Evolutionary conservation across 805 yeast species (phyloP), one percentile per base, ranked within the genome.

Genomic region (Cyberlindnera nakhonratchasimensis): DNA sequence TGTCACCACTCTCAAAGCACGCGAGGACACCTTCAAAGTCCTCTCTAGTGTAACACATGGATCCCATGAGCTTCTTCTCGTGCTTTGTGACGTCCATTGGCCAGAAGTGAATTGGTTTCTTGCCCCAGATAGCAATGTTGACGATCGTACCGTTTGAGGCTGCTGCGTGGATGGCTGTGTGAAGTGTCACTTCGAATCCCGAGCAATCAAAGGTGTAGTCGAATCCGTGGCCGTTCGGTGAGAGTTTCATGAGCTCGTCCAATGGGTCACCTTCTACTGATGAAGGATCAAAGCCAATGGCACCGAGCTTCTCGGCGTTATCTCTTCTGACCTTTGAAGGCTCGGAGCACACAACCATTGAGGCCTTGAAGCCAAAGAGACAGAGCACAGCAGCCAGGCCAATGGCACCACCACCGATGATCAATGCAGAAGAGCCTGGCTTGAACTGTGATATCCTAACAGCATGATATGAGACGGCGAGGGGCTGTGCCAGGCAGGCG

Each of bases 41-140:
- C 42, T 63, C 62, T 17, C 71, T 68, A 3, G 74, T 72, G 55
- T 80, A 79, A 45, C 84, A 78, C 68, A 79, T 77, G 2, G 84
- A 77, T 3, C 85, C 86, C 32, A 78, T 70, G 28, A 75, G 63
- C 34, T 59, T 59, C 53, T 76, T 80, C 56, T 81, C 86, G 40
- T 70, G 69, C 51, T 70, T 63, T 5, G 82, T 73, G 16, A 77
- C 59, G 47, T 69, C 71, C 80, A 77, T 79, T 41, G 82, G 82
- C 48, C 67, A 67, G 54, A 70, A 74, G 13, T 64, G 64, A 20
- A 73, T 61, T 7, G 78, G 71, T 28, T 69, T 63, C 34, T 70
- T 67, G 17, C 80, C 78, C 83, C 84, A 80, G 33, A 81, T 75
- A 5, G 86, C 86, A 42, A 80, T 72, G 58, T 80, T 80, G 23